Percentiles rank a stretch among this genome's conserved stretches.
phyloP scores from a whole-genome alignment of 352 stramenopile species.

The Blastocystis hominis region DNA sequence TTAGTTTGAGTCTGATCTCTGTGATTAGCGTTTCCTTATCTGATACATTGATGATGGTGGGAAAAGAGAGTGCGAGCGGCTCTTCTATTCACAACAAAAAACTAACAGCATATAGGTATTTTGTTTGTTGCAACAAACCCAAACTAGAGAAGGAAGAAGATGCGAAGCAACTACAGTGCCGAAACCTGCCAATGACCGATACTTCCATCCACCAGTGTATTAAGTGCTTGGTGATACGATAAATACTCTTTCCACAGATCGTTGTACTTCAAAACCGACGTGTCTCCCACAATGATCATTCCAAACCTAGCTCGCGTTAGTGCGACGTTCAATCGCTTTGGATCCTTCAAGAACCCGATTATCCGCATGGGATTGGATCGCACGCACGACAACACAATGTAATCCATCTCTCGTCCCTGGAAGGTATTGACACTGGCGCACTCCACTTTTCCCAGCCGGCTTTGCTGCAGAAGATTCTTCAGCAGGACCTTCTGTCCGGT shows the following conservation, averaged over 20 bases:
- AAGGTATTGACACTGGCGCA: slow-evolving; percentile 96
- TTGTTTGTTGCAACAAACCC: not conserved
- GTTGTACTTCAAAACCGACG: slow-evolving; percentile 72
- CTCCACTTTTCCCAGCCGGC: slow-evolving; percentile 73
- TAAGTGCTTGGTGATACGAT: not conserved
- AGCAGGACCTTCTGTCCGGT: slow-evolving; percentile 92
- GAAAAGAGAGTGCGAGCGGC: not conserved
- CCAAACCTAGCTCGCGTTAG: slow-evolving; percentile 92
- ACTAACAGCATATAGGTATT: not conserved
- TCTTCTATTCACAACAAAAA: not conserved
- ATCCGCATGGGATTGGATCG: slow-evolving; percentile 92
- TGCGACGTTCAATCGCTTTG: slow-evolving; percentile 92
- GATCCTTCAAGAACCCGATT: slow-evolving; percentile 97
- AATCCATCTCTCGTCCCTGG: slow-evolving; percentile 96
- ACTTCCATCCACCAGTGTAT: not conserved
- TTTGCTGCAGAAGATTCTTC: slow-evolving; percentile 78
- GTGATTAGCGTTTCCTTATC: slow-evolving; percentile 58
- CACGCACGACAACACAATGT: slow-evolving; percentile 93
- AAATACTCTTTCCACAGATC: not conserved
- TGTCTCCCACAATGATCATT: slow-evolving; percentile 91
- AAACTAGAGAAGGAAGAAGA: not conserved
- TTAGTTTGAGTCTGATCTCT: slow-evolving; percentile 57
- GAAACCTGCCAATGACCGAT: not conserved
- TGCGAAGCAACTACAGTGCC: not conserved
- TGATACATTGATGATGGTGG: not conserved